Conservation (phyloP, 805 yeast species). For the Trichomonascus vanleenenianus region DNA sequence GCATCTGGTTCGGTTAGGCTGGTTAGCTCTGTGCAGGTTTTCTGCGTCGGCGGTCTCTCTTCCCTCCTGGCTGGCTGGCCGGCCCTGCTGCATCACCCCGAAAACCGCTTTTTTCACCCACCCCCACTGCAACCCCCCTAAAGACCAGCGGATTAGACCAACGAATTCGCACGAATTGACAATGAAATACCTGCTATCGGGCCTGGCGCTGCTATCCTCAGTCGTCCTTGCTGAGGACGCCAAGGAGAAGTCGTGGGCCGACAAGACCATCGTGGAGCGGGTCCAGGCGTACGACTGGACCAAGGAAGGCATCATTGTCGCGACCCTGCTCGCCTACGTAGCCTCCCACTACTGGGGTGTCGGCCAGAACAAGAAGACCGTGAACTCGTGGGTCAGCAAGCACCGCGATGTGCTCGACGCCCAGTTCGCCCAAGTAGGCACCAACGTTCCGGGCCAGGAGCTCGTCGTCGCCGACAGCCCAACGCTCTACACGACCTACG, state of each 20-base stretch:
- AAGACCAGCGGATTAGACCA: neutral
- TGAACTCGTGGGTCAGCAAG: slow-evolving; percentile 44
- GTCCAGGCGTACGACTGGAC: slow-evolving; percentile 63
- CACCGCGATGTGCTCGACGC: slow-evolving; percentile 46
- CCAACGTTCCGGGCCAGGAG: slow-evolving; percentile 18
- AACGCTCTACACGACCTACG: slow-evolving; percentile 60
- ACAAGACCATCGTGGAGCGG: slow-evolving; percentile 54
- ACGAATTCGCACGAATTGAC: too few species aligned
- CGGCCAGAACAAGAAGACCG: slow-evolving; percentile 47
- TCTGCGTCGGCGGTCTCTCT: too few species aligned
- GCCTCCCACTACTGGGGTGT: slow-evolving; percentile 52
- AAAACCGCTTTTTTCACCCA: neutral
- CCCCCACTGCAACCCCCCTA: neutral
- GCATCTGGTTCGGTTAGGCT: too few species aligned
- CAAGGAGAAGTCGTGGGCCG: slow-evolving; percentile 43
- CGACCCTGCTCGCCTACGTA: slow-evolving; percentile 42
- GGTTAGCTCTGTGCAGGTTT: too few species aligned
- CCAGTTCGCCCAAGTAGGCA: slow-evolving; percentile 75
- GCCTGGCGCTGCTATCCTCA: neutral
- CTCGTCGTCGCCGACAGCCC: slow-evolving; percentile 55
- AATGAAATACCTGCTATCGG: neutral
- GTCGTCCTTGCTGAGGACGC: neutral
- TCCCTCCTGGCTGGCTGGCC: too few species aligned
- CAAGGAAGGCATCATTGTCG: slow-evolving; percentile 54
- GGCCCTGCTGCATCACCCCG: too few species aligned